Evolutionary conservation across 441 rosid genomes (phyloP), one percentile per base, ranked within the genome.

Genomic region (Erodium moschatum): DNA sequence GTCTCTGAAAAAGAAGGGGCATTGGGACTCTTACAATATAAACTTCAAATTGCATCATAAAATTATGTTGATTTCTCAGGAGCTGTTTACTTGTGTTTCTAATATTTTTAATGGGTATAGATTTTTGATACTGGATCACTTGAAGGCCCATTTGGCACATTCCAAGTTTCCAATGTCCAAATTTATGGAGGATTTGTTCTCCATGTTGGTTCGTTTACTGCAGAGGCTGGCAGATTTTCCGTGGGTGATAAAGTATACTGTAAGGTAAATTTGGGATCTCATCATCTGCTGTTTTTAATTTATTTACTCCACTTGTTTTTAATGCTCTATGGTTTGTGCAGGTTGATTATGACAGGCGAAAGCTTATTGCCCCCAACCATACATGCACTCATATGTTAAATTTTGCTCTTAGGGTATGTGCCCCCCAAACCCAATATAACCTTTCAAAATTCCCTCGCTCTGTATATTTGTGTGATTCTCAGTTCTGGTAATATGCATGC

Each of bases 371-470:
- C 48, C 97, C 97, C 15, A 91, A 91, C 77, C 99, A 95, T 79
- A 95, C 97, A 48, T 95, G 97, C 70, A 95, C 97, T 1, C 97
- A 91, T 76, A 95, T 95, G 96, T 70, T 95, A 86, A 95, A 95
- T 81, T 95, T 85, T 67, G 97, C 99, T 81, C 92, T 95, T 50
- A 85, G 89, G 92, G 97, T 91, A 85, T 70, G 73, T 24, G 11
- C n/a, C 61, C 61, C 69, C 68, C 4, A 29, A 4, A 42, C 65
- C 42, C 58, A 24, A 44, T 8, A 61, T 4, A 8, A n/a, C 67
- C 31, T 62, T 56, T 1, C 40, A 60, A 61, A 54, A 19, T 3
- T 10, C 48, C 19, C 64, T 5, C 7, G 27, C 9, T 60, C 18
- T 27, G 18, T 58, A 11, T 31, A 52, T 46, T 40, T 61, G 42